Conservation (phyloP, 1,284 basidiomycete species). For the Meripilus lineatus region DNA sequence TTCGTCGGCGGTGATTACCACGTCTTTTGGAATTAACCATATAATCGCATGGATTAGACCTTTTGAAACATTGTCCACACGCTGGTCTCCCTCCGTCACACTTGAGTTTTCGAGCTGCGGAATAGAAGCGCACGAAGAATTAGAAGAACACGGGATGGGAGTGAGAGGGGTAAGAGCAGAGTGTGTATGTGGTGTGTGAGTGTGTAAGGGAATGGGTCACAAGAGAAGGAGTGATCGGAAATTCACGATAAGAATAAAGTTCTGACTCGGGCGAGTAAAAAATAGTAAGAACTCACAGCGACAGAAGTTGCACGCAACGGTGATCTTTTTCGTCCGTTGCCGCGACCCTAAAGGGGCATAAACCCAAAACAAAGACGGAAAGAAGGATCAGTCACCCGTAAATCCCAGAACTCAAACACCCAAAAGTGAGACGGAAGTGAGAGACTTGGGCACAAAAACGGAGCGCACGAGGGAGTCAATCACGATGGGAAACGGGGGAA, state of each 20-base stretch:
- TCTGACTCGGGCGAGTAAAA: neutral
- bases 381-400: too few relatives aligned
- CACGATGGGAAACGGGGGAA: too few relatives aligned
- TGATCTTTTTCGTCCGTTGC: conserved; percentile 70
- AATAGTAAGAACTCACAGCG: conserved; percentile 51
- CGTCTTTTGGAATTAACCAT: conserved; percentile 71
- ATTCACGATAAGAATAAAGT: conserved; percentile 1
- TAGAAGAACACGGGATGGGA: too few relatives aligned
- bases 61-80: conserved; percentile 73
- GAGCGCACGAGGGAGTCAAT: too few relatives aligned
- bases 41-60: conserved; percentile 72
- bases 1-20: conserved; percentile 47
- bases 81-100: conserved; percentile 78
- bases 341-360: conserved; percentile 36
- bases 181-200: too few relatives aligned
- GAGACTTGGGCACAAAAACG: too few relatives aligned
- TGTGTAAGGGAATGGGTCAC: conserved; percentile 2
- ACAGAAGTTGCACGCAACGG: conserved; percentile 82
- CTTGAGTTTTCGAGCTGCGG: conserved; percentile 73
- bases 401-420: too few relatives aligned
- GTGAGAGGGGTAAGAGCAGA: too few relatives aligned
- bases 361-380: neutral
- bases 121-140: conserved; percentile 16
- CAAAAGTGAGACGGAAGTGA: too few relatives aligned
- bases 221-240: conserved; percentile 4